Evolutionary conservation across 768 basidiomycete species (phyloP), one percentile per base, ranked within the genome.

Genomic region (Russula sp.): DNA sequence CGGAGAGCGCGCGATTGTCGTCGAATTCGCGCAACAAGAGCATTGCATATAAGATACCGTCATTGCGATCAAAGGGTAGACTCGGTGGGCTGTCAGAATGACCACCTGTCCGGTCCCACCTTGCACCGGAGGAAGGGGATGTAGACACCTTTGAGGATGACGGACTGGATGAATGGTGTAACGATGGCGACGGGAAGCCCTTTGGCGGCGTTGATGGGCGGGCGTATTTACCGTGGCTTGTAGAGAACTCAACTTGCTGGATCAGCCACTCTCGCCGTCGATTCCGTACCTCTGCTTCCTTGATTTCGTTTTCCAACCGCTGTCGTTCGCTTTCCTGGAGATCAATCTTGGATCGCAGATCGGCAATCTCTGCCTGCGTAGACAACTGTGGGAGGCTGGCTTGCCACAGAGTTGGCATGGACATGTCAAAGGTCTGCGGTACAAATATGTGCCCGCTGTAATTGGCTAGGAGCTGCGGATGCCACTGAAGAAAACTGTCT

Each of bases 361-460:
- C 51, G 11, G 65, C 54, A 11, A 81, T 63, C 56, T 78, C 73
- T 0, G 77, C 74, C 38, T 75, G 77, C 29, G 79, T 67, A 2
- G 67, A 63, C 52, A 87, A 73, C 7, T 81, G 74, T 7, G 71
- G 70, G 25, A 85, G 67, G 65, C 82, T 86, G 2, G 76, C 68
- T 35, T 73, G 68, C 18, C 72, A 72, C 60, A 72, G 64, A 6
- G 66, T 65, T 7, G 62, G 55, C 25, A 69, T 41, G 14, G 70
- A 70, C 16, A 57, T 29, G 45, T 63, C 59, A 41, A 54, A 55
- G 25, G 68, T 61, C 22, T 68, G 73, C 1, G 80, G 73, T 14
- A 79, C 69, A 63, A 84, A 79, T 52, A 83, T 71, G 59, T 87
- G 81, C 0, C 80, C 84, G 0, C 83, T 85, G 65, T 77, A 86